These are phyloP conservation scores for Mucor velutinosus DNA, from an alignment of 371 early-diverging fungal genomes.

Conservation along the genomic window DNA sequence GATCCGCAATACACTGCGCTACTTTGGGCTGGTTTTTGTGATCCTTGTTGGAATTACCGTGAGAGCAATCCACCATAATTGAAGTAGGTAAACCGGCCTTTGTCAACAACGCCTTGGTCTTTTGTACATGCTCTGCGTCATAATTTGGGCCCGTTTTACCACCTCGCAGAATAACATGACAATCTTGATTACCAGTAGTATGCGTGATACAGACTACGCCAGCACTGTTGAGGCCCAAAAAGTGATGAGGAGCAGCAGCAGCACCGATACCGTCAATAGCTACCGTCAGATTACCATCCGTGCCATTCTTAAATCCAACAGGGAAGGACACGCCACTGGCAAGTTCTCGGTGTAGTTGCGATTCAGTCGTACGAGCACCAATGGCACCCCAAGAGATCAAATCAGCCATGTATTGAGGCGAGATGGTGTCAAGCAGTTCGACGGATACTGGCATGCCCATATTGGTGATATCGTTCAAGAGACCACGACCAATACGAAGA, in stretches of 20 bases:
- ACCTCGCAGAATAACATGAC: slow-evolving; percentile 67
- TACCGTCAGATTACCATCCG: slow-evolving; percentile 84
- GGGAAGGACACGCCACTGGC: slow-evolving; percentile 94
- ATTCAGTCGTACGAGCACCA: slow-evolving; percentile 94
- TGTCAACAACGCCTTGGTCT: slow-evolving; percentile 54
- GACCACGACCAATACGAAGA: slow-evolving; percentile 74
- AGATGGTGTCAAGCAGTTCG: slow-evolving; percentile 93
- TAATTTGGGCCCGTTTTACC: slow-evolving; percentile 87
- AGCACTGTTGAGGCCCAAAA: slow-evolving; percentile 90
- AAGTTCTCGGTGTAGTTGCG: slow-evolving; percentile 92
- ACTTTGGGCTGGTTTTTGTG: slow-evolving; percentile 75
- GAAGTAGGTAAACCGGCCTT: slow-evolving; percentile 54
- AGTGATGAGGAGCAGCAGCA: slow-evolving; percentile 84
- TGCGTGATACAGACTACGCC: slow-evolving; percentile 89
- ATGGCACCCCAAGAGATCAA: slow-evolving; percentile 94
- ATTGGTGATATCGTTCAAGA: slow-evolving; percentile 57
- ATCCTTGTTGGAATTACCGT: slow-evolving; percentile 82
- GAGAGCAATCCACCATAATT: slow-evolving; percentile 91
- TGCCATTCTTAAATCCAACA: slow-evolving; percentile 95
- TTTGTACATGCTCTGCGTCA: slow-evolving; percentile 55
- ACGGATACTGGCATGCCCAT: slow-evolving; percentile 87
- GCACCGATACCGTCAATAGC: slow-evolving; percentile 92
- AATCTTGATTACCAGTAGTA: slow-evolving; percentile 81
- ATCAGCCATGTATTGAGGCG: slow-evolving; percentile 93
- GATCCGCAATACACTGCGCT: slow-evolving; percentile 52